These are phyloP conservation scores for Podaxis sp. DNA, from an alignment of 768 basidiomycete genomes.

Conservation along the genomic window DNA sequence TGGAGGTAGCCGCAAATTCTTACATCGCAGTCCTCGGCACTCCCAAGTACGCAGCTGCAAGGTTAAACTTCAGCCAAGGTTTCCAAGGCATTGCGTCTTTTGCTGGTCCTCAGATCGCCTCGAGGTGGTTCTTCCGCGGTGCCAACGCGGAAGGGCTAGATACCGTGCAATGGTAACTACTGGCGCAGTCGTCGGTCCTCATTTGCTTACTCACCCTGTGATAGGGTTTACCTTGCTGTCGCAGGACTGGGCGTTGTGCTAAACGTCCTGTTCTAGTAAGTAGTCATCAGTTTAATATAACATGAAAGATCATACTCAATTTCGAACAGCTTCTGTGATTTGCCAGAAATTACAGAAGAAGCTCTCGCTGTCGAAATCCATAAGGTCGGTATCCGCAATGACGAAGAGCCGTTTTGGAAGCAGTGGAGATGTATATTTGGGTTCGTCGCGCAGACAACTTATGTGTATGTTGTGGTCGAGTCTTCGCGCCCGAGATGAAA, in stretches of 20 bases:
- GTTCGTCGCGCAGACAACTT: conserved; percentile 66
- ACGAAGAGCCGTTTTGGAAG: conserved; percentile 57
- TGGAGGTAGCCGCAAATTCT: conserved; percentile 78
- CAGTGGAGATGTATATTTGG: conserved; percentile 71
- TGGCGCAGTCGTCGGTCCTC: conserved; percentile 1
- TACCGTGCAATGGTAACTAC: conserved; percentile 58
- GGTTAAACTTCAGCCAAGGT: conserved; percentile 77
- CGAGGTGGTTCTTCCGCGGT: conserved; percentile 69
- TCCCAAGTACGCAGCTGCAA: conserved; percentile 66
- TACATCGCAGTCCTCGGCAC: conserved; percentile 69
- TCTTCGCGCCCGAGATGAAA: background rate
- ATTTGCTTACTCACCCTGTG: background rate
- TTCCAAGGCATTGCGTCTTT: conserved; percentile 77
- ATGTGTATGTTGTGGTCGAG: conserved; percentile 38
- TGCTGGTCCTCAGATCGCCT: conserved; percentile 69
- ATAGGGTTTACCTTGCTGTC: conserved; percentile 62
- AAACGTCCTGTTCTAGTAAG: conserved; percentile 62
- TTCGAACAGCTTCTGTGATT: conserved; percentile 49
- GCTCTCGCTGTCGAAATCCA: conserved; percentile 47
- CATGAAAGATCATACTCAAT: background rate
- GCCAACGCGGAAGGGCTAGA: conserved; percentile 55
- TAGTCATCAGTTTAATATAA: background rate
- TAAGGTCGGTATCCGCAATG: conserved; percentile 32
- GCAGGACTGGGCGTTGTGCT: conserved; percentile 58
- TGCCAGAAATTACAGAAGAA: conserved; percentile 71